Conservation (phyloP, 1,284 basidiomycete genomes). For the Acaromyces ingoldii region DNA sequence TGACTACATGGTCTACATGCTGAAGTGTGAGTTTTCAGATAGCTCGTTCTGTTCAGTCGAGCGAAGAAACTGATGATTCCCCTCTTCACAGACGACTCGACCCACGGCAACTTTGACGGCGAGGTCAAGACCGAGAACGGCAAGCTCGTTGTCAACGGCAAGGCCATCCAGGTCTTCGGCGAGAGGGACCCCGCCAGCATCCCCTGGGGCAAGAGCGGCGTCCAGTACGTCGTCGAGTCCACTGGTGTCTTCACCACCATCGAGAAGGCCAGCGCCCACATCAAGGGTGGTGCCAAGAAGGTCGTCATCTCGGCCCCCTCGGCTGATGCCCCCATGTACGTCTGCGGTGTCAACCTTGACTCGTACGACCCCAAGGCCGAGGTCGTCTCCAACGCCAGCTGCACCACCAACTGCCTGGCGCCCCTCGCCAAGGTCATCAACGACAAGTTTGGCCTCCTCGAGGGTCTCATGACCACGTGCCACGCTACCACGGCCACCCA, state of each 20-base stretch:
- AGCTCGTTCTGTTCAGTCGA: too few species aligned
- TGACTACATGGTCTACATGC: slow-evolving; percentile 79
- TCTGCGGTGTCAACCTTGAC: slow-evolving; percentile 88
- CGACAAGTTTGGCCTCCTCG: slow-evolving; percentile 62
- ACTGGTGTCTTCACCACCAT: slow-evolving; percentile 99
- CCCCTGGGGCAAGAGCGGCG: slow-evolving; percentile 73
- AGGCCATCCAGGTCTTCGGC: slow-evolving; percentile 68
- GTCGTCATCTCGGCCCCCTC: slow-evolving; percentile 99
- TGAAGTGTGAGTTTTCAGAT: slow-evolving; percentile 66
- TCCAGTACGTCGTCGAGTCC: slow-evolving; percentile 93
- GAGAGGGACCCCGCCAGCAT: slow-evolving; percentile 87
- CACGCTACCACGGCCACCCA: slow-evolving; percentile 82
- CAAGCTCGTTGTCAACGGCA: slow-evolving; percentile 82
- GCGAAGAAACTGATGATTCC: too few species aligned
- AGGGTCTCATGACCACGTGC: slow-evolving; percentile 92
- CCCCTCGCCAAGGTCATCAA: slow-evolving; percentile 97
- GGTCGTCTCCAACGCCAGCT: slow-evolving; percentile 95
- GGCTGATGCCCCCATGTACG: slow-evolving; percentile 89
- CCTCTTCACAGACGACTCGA: slow-evolving; percentile 65
- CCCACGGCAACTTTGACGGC: slow-evolving; percentile 93
- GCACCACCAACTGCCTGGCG: slow-evolving; percentile 94
- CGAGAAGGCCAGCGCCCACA: slow-evolving; percentile 79
- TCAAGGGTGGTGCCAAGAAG: slow-evolving; percentile 99
- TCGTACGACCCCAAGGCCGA: slow-evolving; percentile 83
- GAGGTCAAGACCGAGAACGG: slow-evolving; percentile 75